Conservation (phyloP, 2,329 filamentous ascomycete species). For the Periglandula ipomoeae region DNA sequence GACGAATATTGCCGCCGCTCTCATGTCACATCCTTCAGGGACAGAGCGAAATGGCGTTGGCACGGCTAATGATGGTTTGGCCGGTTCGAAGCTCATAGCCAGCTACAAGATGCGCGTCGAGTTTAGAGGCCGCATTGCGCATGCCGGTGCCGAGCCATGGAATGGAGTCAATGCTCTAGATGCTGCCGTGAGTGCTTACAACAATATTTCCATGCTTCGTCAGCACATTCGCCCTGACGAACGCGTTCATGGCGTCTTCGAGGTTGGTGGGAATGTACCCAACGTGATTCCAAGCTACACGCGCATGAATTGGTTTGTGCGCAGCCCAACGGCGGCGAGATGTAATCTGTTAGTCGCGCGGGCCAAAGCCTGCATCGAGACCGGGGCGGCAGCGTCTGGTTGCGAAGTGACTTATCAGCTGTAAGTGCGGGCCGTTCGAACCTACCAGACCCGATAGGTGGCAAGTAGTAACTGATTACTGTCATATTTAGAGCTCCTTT, state of each 20-base stretch:
- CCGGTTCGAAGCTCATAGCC: conserved; percentile 19
- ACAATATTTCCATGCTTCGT: conserved; percentile 33
- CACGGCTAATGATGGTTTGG: too few species aligned
- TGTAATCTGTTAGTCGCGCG: not conserved
- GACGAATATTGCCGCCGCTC: too few species aligned
- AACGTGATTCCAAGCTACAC: conserved; percentile 34
- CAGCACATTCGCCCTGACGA: conserved; percentile 40
- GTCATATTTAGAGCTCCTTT: not conserved
- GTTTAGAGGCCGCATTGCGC: conserved; percentile 35
- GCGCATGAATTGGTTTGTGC: conserved; percentile 20
- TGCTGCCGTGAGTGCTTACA: conserved; percentile 32
- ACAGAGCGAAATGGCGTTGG: too few species aligned
- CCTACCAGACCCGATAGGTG: not conserved
- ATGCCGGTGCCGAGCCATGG: conserved; percentile 39
- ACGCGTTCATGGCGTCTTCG: conserved; percentile 40
- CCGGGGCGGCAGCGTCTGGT: not conserved
- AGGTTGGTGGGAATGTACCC: conserved; percentile 27
- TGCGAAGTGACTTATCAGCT: not conserved
- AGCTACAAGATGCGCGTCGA: conserved; percentile 9
- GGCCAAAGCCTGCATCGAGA: not conserved
- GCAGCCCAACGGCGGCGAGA: not conserved
- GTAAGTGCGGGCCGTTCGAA: not conserved
- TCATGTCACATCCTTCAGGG: too few species aligned
- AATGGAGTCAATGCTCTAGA: conserved; percentile 42
- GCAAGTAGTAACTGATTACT: not conserved